Conservation (phyloP, 768 basidiomycete species). For the Lactarius hatsudake region DNA sequence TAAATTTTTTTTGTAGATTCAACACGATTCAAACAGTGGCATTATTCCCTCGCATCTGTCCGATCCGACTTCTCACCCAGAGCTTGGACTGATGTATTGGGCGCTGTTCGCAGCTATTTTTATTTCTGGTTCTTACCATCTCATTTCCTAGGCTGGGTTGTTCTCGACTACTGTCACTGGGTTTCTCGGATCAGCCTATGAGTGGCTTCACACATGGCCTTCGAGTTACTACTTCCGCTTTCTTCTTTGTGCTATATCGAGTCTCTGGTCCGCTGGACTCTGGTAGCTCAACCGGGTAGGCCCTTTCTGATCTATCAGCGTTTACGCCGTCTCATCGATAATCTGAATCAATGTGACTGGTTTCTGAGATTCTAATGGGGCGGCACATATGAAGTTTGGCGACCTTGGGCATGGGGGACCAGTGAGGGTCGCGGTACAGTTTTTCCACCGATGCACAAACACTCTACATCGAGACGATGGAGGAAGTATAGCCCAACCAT, state of each 20-base stretch:
- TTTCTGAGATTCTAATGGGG: not conserved
- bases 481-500: not conserved
- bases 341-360: not conserved
- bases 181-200: not conserved
- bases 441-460: not conserved
- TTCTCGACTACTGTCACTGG: constrained; percentile 3
- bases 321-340: not conserved
- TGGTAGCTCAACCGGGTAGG: not conserved
- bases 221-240: not conserved
- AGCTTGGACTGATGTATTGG: not conserved
- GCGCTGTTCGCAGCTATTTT: not conserved
- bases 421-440: not conserved
- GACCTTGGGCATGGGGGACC: not conserved
- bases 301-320: constrained; percentile 5
- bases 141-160: not conserved
- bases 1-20: no score
- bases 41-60: not conserved
- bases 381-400: not conserved
- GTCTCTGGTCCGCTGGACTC: not conserved
- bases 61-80: not conserved
- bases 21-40: not conserved
- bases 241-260: not conserved
- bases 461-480: not conserved
- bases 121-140: not conserved
- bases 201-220: no score